Percentiles rank a stretch among this genome's conserved stretches.
These are phyloP conservation scores for Clitopilus hobsonii DNA, from an alignment of 768 basidiomycete genomes.

Conservation along the genomic window DNA sequence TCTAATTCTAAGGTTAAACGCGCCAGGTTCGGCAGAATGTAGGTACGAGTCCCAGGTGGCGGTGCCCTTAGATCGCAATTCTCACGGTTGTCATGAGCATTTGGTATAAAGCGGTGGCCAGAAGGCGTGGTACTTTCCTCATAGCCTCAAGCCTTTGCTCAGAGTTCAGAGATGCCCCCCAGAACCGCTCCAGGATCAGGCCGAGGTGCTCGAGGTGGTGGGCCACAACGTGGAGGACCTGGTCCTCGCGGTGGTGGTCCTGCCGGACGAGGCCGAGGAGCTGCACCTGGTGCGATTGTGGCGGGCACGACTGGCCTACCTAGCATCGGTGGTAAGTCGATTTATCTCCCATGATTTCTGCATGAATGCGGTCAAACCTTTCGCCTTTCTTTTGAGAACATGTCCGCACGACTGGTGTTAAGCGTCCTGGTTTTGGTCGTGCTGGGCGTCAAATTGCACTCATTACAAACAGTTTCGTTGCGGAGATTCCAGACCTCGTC, in stretches of 20 bases:
- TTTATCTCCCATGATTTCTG: background rate
- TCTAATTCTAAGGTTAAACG: too few species aligned
- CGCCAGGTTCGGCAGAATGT: background rate
- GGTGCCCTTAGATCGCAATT: background rate
- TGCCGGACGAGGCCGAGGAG: constrained; percentile 25
- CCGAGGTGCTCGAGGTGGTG: constrained; percentile 18
- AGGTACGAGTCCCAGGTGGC: background rate
- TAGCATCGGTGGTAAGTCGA: constrained; percentile 28
- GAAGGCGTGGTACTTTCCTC: background rate
- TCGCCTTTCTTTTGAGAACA: constrained; percentile 14
- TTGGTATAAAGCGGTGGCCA: background rate
- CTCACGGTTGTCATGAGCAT: background rate
- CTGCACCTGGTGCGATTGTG: constrained; percentile 12
- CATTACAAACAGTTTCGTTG: constrained; percentile 14
- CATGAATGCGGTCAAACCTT: background rate
- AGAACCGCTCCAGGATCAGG: constrained; percentile 12
- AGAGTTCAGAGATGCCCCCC: constrained; percentile 10
- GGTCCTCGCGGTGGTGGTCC: constrained; percentile 15
- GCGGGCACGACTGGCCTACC: constrained; percentile 12
- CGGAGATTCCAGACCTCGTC: constrained; percentile 8
- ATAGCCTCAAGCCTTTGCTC: background rate
- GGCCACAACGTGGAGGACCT: background rate
- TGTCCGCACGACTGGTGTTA: constrained; percentile 26
- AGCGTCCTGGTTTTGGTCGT: constrained; percentile 27
- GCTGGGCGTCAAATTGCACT: constrained; percentile 22